A percentile compares a stretch with the other conserved stretches of the same genome.
Conservation (phyloP, 164 flowering plant species). For the Protea cynaroides region DNA sequence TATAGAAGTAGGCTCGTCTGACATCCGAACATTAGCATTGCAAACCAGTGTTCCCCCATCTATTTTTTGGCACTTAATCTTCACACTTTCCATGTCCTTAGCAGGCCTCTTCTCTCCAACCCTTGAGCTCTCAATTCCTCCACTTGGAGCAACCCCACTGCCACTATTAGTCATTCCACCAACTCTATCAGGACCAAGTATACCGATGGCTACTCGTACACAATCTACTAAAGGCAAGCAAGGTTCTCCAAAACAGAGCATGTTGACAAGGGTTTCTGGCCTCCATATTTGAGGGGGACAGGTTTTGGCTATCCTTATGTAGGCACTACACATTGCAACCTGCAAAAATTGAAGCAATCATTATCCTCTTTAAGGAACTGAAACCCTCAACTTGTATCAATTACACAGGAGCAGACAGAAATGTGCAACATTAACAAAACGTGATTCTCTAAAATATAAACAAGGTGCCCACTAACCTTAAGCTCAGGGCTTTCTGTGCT, state of each 20-base stretch:
- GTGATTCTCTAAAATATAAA: conserved; percentile 1
- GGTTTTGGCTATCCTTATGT: conserved; percentile 54
- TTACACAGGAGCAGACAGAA: not conserved
- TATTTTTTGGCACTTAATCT: conserved; percentile 60
- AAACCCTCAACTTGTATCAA: conserved; percentile 1
- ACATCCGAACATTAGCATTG: conserved; percentile 17
- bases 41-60: conserved; percentile 23
- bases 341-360: conserved; percentile 23
- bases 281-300: conserved; percentile 82
- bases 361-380: conserved; percentile 1
- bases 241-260: conserved; percentile 47
- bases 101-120: conserved; percentile 58
- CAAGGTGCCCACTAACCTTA: conserved; percentile 42
- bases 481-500: conserved; percentile 72
- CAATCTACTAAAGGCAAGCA: conserved; percentile 59
- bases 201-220: conserved; percentile 46
- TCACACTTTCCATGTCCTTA: conserved; percentile 24
- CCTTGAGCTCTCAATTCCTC: conserved; percentile 21
- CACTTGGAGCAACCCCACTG: conserved; percentile 12
- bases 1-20: conserved; percentile 10
- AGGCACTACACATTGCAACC: conserved; percentile 78
- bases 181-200: conserved; percentile 52
- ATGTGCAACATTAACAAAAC: not conserved
- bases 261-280: conserved; percentile 57
- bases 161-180: conserved; percentile 21